These are phyloP conservation scores for Carex arenaria DNA, from an alignment of 202 grass and related monocot genomes.

Conservation along the genomic window DNA sequence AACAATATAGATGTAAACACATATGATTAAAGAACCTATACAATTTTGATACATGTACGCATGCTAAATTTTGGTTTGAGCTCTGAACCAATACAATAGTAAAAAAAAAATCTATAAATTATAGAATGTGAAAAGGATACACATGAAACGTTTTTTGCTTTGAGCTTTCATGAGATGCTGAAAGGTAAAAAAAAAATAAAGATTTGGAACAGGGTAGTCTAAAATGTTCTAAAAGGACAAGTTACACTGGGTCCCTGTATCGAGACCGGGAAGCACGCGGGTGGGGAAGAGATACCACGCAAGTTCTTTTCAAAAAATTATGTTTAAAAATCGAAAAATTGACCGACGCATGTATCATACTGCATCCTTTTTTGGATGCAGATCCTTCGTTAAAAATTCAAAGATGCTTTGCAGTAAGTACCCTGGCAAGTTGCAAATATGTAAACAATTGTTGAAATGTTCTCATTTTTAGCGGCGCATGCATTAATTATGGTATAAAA, in stretches of 20 bases:
- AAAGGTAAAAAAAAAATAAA: background rate
- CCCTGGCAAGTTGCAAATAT: background rate
- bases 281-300: conserved; percentile 8
- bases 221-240: background rate
- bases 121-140: background rate
- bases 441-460: background rate
- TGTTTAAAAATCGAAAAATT: conserved; percentile 12
- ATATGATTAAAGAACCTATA: no score
- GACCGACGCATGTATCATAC: background rate
- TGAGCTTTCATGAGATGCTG: background rate
- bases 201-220: background rate
- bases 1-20: no score
- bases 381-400: background rate
- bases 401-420: background rate
- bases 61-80: no score
- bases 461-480: background rate
- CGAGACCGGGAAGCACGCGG: conserved; percentile 26
- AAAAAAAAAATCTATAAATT: background rate
- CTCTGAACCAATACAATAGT: no score
- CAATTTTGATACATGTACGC: no score
- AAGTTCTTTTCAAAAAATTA: background rate
- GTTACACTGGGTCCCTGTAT: conserved; percentile 16
- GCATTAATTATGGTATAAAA: background rate
- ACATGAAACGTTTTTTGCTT: background rate
- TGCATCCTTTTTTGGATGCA: background rate